Evolutionary conservation across 331 rosid species (phyloP).

Genomic region (Rhamnella rubrinervis): DNA sequence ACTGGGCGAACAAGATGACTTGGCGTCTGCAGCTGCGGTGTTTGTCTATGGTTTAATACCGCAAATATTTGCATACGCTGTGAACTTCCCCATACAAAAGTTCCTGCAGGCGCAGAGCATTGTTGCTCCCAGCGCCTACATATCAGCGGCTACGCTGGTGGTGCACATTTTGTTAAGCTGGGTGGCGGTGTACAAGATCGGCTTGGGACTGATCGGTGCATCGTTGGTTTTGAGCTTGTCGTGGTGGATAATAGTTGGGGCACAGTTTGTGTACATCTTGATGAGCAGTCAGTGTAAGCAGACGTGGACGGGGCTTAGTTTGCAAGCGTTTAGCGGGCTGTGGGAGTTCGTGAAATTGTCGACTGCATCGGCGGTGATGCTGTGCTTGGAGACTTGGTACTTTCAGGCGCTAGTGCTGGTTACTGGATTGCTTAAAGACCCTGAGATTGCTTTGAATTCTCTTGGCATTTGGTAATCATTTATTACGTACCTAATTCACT

Average conservation of each 20-base stretch:
- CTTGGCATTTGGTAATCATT: slow-evolving; percentile 52
- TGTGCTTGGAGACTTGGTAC: slow-evolving; percentile 63
- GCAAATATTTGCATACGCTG: slow-evolving; percentile 57
- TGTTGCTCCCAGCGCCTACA: slow-evolving; percentile 47
- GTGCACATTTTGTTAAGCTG: slow-evolving; percentile 41
- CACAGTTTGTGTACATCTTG: slow-evolving; percentile 46
- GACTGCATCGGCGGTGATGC: slow-evolving; percentile 58
- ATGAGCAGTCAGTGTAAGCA: slow-evolving; percentile 33
- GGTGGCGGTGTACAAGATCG: slow-evolving; percentile 43
- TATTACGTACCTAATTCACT: not conserved
- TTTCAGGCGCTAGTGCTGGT: slow-evolving; percentile 48
- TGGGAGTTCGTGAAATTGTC: slow-evolving; percentile 49
- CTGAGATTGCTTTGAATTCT: slow-evolving; percentile 51
- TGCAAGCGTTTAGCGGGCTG: slow-evolving; percentile 45
- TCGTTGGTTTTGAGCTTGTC: slow-evolving; percentile 50
- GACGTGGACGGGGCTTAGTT: slow-evolving; percentile 53
- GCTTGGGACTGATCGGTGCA: slow-evolving; percentile 48
- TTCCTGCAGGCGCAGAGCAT: slow-evolving; percentile 66
- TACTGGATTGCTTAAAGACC: slow-evolving; percentile 51
- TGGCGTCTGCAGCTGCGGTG: slow-evolving; percentile 43
- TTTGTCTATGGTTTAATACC: slow-evolving; percentile 65
- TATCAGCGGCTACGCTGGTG: slow-evolving; percentile 42
- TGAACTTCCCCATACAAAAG: slow-evolving; percentile 65
- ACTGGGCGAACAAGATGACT: slow-evolving; percentile 31
- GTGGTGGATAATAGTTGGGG: slow-evolving; percentile 64